Conservation (phyloP, 2,329 filamentous ascomycete species). For the Penicillium sp. region DNA sequence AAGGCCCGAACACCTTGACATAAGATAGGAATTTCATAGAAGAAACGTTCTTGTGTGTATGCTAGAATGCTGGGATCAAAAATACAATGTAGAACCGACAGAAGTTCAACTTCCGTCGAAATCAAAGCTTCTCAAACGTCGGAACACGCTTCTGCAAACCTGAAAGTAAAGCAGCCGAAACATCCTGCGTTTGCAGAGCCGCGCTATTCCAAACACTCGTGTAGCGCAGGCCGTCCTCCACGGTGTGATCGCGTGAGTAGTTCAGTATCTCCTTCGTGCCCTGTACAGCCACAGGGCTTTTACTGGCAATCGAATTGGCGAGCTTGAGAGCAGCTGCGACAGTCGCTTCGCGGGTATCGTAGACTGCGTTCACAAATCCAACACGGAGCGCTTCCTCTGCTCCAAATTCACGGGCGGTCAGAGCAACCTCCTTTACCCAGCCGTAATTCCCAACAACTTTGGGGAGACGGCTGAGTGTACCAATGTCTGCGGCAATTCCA, state of each 20-base stretch:
- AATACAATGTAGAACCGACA: background rate
- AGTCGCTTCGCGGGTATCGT: constrained; percentile 59
- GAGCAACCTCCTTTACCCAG: constrained; percentile 53
- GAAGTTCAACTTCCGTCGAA: background rate
- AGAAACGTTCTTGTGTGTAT: background rate
- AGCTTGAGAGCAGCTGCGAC: constrained; percentile 64
- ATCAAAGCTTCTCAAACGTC: constrained; percentile 79
- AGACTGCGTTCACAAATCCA: constrained; percentile 47
- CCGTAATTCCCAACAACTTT: constrained; percentile 49
- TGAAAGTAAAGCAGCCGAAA: constrained; percentile 72
- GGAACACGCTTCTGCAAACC: constrained; percentile 77
- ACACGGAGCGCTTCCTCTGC: constrained; percentile 48
- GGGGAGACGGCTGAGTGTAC: constrained; percentile 49
- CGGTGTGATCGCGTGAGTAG: constrained; percentile 74
- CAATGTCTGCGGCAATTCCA: constrained; percentile 52
- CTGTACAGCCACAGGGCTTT: constrained; percentile 86
- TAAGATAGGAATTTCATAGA: too few species aligned
- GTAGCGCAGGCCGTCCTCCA: constrained; percentile 79
- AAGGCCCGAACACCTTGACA: too few species aligned
- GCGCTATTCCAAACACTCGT: constrained; percentile 86
- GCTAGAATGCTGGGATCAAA: background rate
- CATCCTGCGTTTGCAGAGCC: constrained; percentile 78
- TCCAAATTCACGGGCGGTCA: constrained; percentile 46
- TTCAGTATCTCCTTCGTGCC: constrained; percentile 87
- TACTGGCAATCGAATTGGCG: constrained; percentile 68